Conservation (phyloP, 352 stramenopile genomes). For the Globisporangium polare region DNA sequence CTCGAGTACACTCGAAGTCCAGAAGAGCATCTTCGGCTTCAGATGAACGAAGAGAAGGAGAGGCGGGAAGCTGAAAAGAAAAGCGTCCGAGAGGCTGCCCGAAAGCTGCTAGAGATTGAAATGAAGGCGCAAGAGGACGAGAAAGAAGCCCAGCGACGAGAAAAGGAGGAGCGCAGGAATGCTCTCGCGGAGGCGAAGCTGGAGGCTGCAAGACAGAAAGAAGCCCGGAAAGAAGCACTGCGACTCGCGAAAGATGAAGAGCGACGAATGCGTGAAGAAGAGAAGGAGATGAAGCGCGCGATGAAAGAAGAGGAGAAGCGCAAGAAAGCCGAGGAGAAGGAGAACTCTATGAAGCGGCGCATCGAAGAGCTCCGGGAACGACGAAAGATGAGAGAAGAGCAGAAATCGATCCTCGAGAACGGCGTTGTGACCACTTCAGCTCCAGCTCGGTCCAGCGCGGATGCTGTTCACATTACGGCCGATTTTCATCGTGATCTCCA, state of each 20-base stretch:
- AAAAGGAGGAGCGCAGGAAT: constrained; percentile 69
- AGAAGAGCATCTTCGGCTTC: constrained; percentile 36
- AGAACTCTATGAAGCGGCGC: constrained; percentile 65
- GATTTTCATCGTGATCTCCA: not conserved
- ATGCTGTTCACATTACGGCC: constrained; percentile 6
- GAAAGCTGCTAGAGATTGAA: constrained; percentile 71
- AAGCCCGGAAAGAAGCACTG: constrained; percentile 55
- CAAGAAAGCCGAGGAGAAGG: constrained; percentile 68
- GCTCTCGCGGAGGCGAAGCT: constrained; percentile 62
- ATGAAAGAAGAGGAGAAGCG: constrained; percentile 67
- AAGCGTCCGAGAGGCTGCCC: constrained; percentile 62
- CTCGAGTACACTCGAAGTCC: constrained; percentile 35
- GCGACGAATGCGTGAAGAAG: constrained; percentile 57
- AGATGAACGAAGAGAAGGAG: constrained; percentile 43
- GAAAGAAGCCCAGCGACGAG: constrained; percentile 59
- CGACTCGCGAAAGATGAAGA: constrained; percentile 69
- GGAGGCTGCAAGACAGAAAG: constrained; percentile 60
- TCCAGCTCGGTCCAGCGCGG: constrained; percentile 17
- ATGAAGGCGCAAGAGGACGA: constrained; percentile 75
- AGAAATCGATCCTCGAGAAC: constrained; percentile 68
- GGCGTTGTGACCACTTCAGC: constrained; percentile 56
- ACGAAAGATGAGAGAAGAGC: constrained; percentile 63
- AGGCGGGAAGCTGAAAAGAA: constrained; percentile 61
- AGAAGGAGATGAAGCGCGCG: constrained; percentile 66
- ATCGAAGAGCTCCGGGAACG: constrained; percentile 66